phyloP scores from a whole-genome alignment of 495 filamentous ascomycete genomes.

The Penicillium diatomitis region DNA sequence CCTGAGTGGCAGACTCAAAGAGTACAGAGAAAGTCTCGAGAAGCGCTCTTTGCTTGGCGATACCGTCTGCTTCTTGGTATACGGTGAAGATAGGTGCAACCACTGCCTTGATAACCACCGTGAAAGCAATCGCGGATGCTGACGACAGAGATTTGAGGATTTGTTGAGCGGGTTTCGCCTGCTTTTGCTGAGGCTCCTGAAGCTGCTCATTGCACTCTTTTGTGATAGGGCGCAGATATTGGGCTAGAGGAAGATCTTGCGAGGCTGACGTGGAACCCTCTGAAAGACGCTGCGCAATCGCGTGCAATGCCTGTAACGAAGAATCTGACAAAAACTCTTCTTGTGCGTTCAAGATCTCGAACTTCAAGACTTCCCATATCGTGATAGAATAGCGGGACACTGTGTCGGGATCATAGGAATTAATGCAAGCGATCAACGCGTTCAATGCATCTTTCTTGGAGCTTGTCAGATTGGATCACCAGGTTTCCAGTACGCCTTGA shows the following conservation, averaged over 20 bases:
- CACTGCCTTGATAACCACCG: conserved; percentile 44
- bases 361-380: conserved; percentile 67
- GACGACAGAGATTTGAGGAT: conserved; percentile 50
- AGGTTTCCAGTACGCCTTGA: conserved; percentile 2
- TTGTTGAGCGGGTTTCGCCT: conserved; percentile 58
- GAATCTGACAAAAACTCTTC: conserved; percentile 61
- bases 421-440: conserved; percentile 51
- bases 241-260: conserved; percentile 44
- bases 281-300: conserved; percentile 50
- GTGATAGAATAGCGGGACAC: conserved; percentile 61
- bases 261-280: conserved; percentile 40
- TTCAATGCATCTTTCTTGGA: conserved; percentile 60
- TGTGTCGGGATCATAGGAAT: conserved; percentile 50
- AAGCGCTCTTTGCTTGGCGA: conserved; percentile 59
- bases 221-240: conserved; percentile 53
- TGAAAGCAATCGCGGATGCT: conserved; percentile 46
- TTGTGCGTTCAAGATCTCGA: conserved; percentile 65
- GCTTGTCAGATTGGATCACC: conserved; percentile 5
- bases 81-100: conserved; percentile 53
- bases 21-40: conserved; percentile 54
- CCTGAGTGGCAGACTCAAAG: conserved; percentile 44
- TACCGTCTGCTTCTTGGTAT: conserved; percentile 54
- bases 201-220: conserved; percentile 66
- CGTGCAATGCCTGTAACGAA: conserved; percentile 44
- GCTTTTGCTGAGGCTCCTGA: conserved; percentile 67